Evolutionary conservation across 2,329 filamentous ascomycete species (phyloP), one percentile per base, ranked within the genome.

Genomic region (Daldinia sp.): DNA sequence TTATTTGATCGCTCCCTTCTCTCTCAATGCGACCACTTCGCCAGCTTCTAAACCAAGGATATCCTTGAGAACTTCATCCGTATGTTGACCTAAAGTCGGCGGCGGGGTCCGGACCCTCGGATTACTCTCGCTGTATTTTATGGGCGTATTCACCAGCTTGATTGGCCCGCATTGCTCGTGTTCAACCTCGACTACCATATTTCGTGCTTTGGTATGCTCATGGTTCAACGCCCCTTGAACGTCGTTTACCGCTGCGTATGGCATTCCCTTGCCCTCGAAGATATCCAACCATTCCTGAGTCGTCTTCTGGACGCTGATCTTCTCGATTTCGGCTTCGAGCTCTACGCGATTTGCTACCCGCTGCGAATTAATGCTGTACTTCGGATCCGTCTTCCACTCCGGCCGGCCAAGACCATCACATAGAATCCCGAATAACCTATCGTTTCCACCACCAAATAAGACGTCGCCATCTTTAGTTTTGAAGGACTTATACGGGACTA

Each of bases 171-270:
- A 98, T 6, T 86, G 84, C 4, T 88, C 88, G 77, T 99, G 96
- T 0, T 97, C 88, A 50, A 98, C 84, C 77, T 97, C 92, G 13
- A 93, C 88, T 0, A 99, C 92, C 96, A 99, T 99, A 67, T 90
- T 87, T 65, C 96, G 88, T 23, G 94, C 94, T 82, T 82, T 84
- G 82, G 93, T 93, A 80, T 99, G 96, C 69, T 91, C 87, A 77
- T 98, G 94, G 68, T 92, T 90, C 59, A 99, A 82, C 0, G 96
- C 93, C 20, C 86, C 88, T 79, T 96, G 92, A 6, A 99, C 89
- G 77, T 99, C 95, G 77, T 98, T 99, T 74, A 99, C 92, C 0
- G 95, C 93, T 0, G 95, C 92, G 76, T 96, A 99, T 0, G 96
- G 96, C 90, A 99, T 90, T 4, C 96, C 96, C 65, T 88, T 92